A percentile compares a stretch with the other conserved stretches of the same genome.
These are phyloP conservation scores for Trichoderma orchidacearum DNA, from an alignment of 495 filamentous ascomycete species.

Conservation along the genomic window DNA sequence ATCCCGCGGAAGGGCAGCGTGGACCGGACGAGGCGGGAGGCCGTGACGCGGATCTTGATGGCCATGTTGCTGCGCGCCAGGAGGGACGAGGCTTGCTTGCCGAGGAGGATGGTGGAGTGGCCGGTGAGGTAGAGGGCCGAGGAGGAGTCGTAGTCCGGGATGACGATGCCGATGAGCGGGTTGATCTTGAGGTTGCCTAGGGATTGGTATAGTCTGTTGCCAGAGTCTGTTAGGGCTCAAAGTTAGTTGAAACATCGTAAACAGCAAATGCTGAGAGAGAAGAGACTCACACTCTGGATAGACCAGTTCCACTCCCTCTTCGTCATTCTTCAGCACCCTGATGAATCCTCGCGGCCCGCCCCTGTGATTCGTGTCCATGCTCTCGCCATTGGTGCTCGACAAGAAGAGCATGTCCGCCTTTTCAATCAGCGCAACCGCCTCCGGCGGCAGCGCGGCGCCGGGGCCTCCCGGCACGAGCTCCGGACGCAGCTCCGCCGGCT, in stretches of 20 bases:
- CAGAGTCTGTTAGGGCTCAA: constrained; percentile 39
- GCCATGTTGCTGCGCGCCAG: constrained; percentile 60
- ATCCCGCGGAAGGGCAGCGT: constrained; percentile 54
- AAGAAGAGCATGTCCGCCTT: constrained; percentile 69
- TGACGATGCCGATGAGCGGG: constrained; percentile 46
- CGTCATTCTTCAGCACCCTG: constrained; percentile 43
- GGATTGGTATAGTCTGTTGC: constrained; percentile 71
- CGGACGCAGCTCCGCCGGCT: constrained; percentile 34
- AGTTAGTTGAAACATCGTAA: too few relatives aligned
- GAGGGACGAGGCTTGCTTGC: constrained; percentile 40
- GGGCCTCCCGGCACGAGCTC: not conserved
- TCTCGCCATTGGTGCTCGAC: constrained; percentile 45
- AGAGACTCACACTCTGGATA: constrained; percentile 44
- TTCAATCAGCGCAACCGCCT: constrained; percentile 43
- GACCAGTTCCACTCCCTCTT: constrained; percentile 34
- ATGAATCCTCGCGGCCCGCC: constrained; percentile 66
- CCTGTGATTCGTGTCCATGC: constrained; percentile 79
- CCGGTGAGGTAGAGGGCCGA: constrained; percentile 60
- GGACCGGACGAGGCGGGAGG: constrained; percentile 45
- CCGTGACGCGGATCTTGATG: constrained; percentile 47
- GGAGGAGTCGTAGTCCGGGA: constrained; percentile 59
- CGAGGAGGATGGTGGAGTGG: constrained; percentile 45
- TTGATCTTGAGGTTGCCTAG: constrained; percentile 59
- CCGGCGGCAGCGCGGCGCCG: constrained; percentile 17
- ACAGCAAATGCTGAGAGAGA: not conserved